Conservation (phyloP, 2,329 filamentous ascomycete species). For the Pseudogymnoascus sp. region DNA sequence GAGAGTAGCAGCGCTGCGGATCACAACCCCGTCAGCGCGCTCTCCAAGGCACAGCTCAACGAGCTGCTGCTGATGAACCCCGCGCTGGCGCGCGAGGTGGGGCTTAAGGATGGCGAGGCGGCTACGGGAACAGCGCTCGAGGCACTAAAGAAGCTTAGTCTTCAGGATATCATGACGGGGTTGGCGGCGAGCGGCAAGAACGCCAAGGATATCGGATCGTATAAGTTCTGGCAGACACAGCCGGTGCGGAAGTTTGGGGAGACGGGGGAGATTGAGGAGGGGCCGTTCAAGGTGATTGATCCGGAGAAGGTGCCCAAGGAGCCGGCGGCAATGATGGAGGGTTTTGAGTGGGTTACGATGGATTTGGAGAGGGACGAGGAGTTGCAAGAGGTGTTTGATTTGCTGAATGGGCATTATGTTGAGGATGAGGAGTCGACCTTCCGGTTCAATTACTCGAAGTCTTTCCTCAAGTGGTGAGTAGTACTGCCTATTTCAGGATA, state of each 20-base stretch:
- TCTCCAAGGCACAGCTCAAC: constrained; percentile 49
- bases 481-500: neutral
- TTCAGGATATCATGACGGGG: constrained; percentile 66
- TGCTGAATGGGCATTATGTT: constrained; percentile 90
- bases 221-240: constrained; percentile 99
- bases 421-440: constrained; percentile 97
- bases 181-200: constrained; percentile 75
- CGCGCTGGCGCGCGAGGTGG: constrained; percentile 54
- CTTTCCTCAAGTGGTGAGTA: constrained; percentile 77
- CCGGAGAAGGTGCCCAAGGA: constrained; percentile 71
- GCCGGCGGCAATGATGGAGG: constrained; percentile 64
- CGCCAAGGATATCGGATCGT: constrained; percentile 89
- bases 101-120: constrained; percentile 29
- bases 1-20: constrained; percentile 32
- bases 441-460: constrained; percentile 87
- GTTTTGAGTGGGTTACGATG: constrained; percentile 91
- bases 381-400: constrained; percentile 83
- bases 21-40: constrained; percentile 37
- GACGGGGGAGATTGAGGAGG: constrained; percentile 55
- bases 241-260: constrained; percentile 80
- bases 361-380: constrained; percentile 71
- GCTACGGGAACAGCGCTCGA: constrained; percentile 37
- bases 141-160: constrained; percentile 52
- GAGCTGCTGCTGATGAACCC: constrained; percentile 66
- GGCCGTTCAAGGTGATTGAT: constrained; percentile 73